These are phyloP conservation scores for Cercophora newfieldiana DNA, from an alignment of 495 filamentous ascomycete species.

Conservation along the genomic window DNA sequence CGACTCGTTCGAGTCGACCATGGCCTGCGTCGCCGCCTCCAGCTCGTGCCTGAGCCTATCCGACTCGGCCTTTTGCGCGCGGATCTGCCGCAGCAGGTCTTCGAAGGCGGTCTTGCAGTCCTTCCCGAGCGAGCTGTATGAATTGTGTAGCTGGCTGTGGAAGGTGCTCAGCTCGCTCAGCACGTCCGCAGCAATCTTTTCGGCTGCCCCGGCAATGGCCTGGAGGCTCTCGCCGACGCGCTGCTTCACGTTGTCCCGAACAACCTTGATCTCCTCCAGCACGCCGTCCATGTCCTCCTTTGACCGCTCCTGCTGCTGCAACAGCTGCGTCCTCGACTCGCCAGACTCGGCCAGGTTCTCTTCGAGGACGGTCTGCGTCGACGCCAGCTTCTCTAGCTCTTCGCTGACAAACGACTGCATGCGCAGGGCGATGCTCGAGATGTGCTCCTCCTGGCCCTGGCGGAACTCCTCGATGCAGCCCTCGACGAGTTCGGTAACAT, in stretches of 20 bases:
- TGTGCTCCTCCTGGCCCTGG: constrained; percentile 64
- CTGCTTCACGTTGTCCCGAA: constrained; percentile 82
- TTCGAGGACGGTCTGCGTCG: constrained; percentile 66
- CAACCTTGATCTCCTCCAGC: constrained; percentile 84
- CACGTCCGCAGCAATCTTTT: constrained; percentile 87
- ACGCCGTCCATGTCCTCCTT: constrained; percentile 88
- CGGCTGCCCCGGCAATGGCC: constrained; percentile 80
- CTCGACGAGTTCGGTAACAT: constrained; percentile 76
- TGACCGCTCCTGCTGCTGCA: constrained; percentile 66
- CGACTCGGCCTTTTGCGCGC: constrained; percentile 76
- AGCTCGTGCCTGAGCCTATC: constrained; percentile 69
- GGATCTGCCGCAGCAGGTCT: constrained; percentile 67
- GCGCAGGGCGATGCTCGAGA: constrained; percentile 63
- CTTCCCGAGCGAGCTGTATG: constrained; percentile 81
- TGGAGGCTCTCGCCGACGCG: constrained; percentile 83
- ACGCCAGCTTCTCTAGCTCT: constrained; percentile 67
- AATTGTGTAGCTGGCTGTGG: constrained; percentile 77
- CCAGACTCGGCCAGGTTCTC: constrained; percentile 65
- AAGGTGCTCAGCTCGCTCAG: constrained; percentile 81
- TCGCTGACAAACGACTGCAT: constrained; percentile 71
- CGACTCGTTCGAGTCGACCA: constrained; percentile 65
- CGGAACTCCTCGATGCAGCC: constrained; percentile 67
- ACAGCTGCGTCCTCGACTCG: constrained; percentile 63
- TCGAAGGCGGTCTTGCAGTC: constrained; percentile 90
- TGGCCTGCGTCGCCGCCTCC: constrained; percentile 61